Evolutionary conservation across 163 green algal genomes (phyloP), one percentile per base, ranked within the genome.

Genomic region (Trebouxiophyceae sp.): DNA sequence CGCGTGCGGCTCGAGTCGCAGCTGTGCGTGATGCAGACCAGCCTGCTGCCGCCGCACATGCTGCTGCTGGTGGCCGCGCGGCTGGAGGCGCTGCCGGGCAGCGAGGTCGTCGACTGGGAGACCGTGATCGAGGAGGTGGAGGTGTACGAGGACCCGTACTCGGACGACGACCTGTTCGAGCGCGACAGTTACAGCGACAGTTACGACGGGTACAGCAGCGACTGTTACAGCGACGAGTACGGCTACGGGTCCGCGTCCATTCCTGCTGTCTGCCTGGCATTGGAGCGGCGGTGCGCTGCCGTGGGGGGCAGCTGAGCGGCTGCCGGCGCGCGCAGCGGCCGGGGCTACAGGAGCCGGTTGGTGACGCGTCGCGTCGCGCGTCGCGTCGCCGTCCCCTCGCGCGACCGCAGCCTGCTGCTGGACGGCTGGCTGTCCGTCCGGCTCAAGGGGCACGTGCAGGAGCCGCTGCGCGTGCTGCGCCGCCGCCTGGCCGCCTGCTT

Each of bases 1-100:
- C 39, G 82, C 22, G 84, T 71, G n/a, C 73, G 79, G 2, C 63
- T 62, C 16, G 79, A 86, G 59, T 32, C 76, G 5, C 60, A 66
- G 45, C 67, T 82, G 60, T 75, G 63, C 23, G 66, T 73, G 33
- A 50, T 54, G 20, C 59, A 68, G 61, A 63, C 46, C 60, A 82
- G 76, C 2, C 46, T 60, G 2, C 66, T 81, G 33, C 57, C 63
- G 31, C 57, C 77, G 2, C 70, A 81, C 56, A 59, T 70, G 68
- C 74, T 55, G 60, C 68, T 20, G 33, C 58, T 65, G 60, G 60
- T 66, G 60, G 60, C 60, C 16, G 65, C 60, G 4, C 50, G 63
- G 2, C n/a, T 72, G 19, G 33, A 50, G 12, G 39, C 12, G 39
- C 39, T n/a, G 39, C 39, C 39, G 39, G n/a, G 12, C 19, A 24